Evolutionary conservation across 768 basidiomycete species (phyloP), one percentile per base, ranked within the genome.

Genomic region (Tulasnella sp.): DNA sequence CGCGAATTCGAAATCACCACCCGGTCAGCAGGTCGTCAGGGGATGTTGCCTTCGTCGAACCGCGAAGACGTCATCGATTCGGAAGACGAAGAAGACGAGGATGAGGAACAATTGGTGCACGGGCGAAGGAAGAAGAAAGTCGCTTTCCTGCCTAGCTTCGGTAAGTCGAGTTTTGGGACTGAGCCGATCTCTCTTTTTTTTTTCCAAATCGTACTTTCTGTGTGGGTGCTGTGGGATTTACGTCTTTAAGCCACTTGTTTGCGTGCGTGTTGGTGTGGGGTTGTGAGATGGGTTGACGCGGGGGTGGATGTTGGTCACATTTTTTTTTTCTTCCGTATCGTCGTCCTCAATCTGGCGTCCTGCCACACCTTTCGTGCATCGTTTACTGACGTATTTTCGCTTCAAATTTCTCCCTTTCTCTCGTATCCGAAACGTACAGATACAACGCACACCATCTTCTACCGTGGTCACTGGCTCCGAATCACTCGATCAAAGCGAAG

Each of bases 1-100:
- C 89, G 94, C 71, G 94, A 95, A 85, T 95, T 95, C 84, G 94
- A 95, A 85, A 95, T 95, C 81, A 95, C 93, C 19, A 95, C 94
- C 19, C 92, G 94, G 73, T 89, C 92, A 8, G 87, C 89, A 24
- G 88, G 89, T 75, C 90, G 92, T 58, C 90, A 88, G 80, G 90
- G 90, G 73, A 86, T 94, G 82, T 91, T 88, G 38, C 39, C 46
- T 74, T 89, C 91, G 82, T 87, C 89, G 46, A 93, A 92, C 0
- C 88, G 91, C 9, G 94, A 94, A 36, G 93, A 95, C 83, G 79
- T 94, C 38, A 44, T 76, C 74, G 92, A 94, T 58, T 93, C 94
- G 14, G 93, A 93, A n/a, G 92, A 93, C 7, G 91, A 91, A 9
- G 89, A 88, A 27, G 89, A 89, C 0, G 88, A 88, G 8, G 89